Base-by-base conservation (phyloP, 139 green algal species). In the Eudorina sp. region DNA sequence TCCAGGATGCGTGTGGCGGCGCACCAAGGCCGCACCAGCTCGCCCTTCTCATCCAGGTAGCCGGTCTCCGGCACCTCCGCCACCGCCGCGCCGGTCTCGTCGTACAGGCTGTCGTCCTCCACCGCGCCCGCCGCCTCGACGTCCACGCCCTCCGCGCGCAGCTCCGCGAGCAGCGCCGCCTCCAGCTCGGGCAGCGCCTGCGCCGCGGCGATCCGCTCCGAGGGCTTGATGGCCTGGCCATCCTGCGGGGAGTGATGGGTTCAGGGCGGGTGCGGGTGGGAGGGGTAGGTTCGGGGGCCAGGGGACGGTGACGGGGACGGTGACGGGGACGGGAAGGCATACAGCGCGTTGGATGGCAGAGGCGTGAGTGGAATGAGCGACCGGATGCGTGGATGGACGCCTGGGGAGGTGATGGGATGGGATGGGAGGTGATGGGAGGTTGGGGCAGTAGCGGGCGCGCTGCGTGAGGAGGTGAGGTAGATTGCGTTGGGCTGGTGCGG, bases 21-120 rank as follows among this genome's bases (percentile, higher is more conserved):
- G 89, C 95, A 97, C 96, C 96, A 98, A 3, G 95, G 96, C 40
- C 96, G 75, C 85, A 84, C 79, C 91, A 97, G 90, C 92, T 98
- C 90, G 1, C 95, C 96, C 8, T 93, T 79, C 58, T 96, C 93
- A 77, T 94, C 95, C 51, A 95, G 25, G n/a, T 90, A 88, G 5
- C 95, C 93, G 31, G 94, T 96, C 88, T 96, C 92, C 53, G 83
- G 79, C 0, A 95, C 76, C 53, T 81, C 45, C 41, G 21, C 23
- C n/a, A 81, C 73, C 2, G 34, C 78, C 21, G 43, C 41, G 16
- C 78, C 78, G 11, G 88, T 70, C 34, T 95, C 90, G 14, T 92
- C 92, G 60, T 91, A 91, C 69, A 93, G 55, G 87, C 91, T 92
- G 90, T 97, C 94, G 81, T 97, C 94, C 89, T 97, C 95, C 9